phyloP scores from a whole-genome alignment of 257 asterid species.

The Coffea canephora region DNA sequence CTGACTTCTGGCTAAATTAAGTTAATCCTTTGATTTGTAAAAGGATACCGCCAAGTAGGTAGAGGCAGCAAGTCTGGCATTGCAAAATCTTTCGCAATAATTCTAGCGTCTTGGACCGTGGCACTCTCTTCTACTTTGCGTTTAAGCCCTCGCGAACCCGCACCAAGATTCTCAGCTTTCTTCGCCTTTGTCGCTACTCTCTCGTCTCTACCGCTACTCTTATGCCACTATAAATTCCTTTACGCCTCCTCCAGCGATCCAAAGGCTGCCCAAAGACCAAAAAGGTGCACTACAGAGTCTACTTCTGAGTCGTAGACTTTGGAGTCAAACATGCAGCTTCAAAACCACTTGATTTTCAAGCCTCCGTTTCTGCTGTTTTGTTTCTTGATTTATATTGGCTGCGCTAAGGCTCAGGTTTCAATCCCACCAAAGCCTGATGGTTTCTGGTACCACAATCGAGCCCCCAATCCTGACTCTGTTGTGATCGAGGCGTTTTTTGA shows the following conservation, averaged over 20 bases:
- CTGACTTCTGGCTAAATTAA: background rate
- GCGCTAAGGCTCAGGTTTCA: slow-evolving; percentile 26
- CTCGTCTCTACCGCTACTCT: too few relatives aligned
- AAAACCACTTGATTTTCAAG: background rate
- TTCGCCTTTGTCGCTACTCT: background rate
- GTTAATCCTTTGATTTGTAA: background rate
- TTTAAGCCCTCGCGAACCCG: background rate
- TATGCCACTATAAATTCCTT: background rate
- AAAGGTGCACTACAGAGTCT: background rate
- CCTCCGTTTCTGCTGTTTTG: background rate
- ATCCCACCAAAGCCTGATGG: slow-evolving; percentile 59
- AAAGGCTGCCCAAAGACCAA: background rate
- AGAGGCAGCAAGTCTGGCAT: background rate
- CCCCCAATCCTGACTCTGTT: slow-evolving; percentile 28
- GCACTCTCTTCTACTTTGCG: background rate
- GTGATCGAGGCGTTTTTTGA: slow-evolving; percentile 81
- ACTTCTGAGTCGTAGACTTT: background rate
- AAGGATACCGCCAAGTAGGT: background rate
- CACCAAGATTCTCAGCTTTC: background rate
- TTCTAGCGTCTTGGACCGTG: too few relatives aligned
- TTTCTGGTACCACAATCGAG: slow-evolving; percentile 52
- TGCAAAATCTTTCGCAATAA: background rate
- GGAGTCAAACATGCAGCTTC: slow-evolving; percentile 11
- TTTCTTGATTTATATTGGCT: slow-evolving; percentile 9
- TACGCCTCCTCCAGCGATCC: background rate